Evolutionary conservation across 1,139 yeast genomes (phyloP).

Genomic region (Lodderomyces beijingensis): DNA sequence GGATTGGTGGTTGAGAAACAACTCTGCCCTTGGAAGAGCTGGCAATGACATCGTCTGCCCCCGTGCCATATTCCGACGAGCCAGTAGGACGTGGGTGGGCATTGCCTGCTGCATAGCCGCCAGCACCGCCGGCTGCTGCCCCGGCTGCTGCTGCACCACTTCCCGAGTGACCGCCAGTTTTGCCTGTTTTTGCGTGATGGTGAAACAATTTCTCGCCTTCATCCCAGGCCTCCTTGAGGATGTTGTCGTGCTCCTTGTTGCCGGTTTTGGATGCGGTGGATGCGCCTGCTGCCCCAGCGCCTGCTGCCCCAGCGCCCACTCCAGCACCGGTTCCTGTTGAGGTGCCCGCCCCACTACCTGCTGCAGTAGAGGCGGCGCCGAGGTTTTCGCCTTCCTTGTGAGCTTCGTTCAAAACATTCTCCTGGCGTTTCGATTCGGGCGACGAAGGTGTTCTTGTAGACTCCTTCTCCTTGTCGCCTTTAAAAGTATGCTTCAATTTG

Average conservation of each 20-base stretch:
- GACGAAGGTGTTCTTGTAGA: constrained; percentile 7
- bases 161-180: constrained; percentile 2
- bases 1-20: constrained; percentile 28
- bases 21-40: constrained; percentile 28
- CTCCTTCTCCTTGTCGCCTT: constrained; percentile 12
- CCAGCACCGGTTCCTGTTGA: constrained; percentile 4
- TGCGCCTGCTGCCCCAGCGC: neutral
- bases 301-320: constrained; percentile 1
- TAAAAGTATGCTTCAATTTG: constrained; percentile 28
- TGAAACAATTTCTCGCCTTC: constrained; percentile 11
- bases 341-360: constrained; percentile 1
- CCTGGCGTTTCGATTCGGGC: constrained; percentile 7
- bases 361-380: constrained; percentile 4
- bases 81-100: constrained; percentile 3
- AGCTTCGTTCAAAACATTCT: constrained; percentile 9
- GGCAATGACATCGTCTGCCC: constrained; percentile 12
- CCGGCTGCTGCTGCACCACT: constrained; percentile 3
- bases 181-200: constrained; percentile 7
- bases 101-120: constrained; percentile 7
- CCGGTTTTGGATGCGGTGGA: constrained; percentile 1
- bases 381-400: constrained; percentile 10
- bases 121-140: constrained; percentile 6
- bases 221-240: constrained; percentile 9
- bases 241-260: constrained; percentile 5
- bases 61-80: constrained; percentile 4